Evolutionary conservation across 805 yeast genomes (phyloP), one percentile per base, ranked within the genome.

Genomic region (Candida montana): DNA sequence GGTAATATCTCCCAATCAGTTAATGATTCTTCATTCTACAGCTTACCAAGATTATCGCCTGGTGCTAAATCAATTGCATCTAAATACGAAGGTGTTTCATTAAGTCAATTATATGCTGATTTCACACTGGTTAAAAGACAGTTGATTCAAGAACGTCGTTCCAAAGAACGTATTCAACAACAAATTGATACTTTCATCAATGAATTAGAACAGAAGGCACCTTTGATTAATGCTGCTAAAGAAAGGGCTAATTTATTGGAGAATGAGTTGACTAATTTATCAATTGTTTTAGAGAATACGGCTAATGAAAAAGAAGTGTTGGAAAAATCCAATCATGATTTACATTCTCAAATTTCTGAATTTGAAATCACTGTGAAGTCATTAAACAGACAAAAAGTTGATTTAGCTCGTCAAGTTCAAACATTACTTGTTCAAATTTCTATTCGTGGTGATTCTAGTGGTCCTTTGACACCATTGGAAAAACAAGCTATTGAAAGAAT

Each of bases 351-450:
- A 40, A 30, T 63, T 2, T 48, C 53, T 18, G 60, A 62, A 30
- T 52, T 66, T 53, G 56, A 72, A 59, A 31, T 47, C 5, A 62
- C 63, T 21, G 60, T 66, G 18, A 46, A 71, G 19, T 48, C 74
- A 5, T 58, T 83, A 47, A 69, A 72, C 34, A 75, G 72, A 42
- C 79, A 82, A 48, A 74, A 82, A 33, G 64, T 71, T 23, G 97
- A 91, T 54, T 65, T 91, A 31, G 85, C 95, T 7, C 77, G 80
- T 33, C 98, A 91, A 58, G 74, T 93, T n/a, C 87, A 85, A 50
- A 73, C 71, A 37, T 69, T 89, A 29, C 68, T 91, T 30, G 73
- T 83, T 13, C 87, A 84, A 54, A 68, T 85, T 2, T 69, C 78
- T 23, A 65, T 83, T 2, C 71, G 78, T 35, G 75, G 72, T 11